A percentile compares a stretch with the other conserved stretches of the same genome.
Conservation (phyloP, 331 rosid species). For the Quercus phellos region DNA sequence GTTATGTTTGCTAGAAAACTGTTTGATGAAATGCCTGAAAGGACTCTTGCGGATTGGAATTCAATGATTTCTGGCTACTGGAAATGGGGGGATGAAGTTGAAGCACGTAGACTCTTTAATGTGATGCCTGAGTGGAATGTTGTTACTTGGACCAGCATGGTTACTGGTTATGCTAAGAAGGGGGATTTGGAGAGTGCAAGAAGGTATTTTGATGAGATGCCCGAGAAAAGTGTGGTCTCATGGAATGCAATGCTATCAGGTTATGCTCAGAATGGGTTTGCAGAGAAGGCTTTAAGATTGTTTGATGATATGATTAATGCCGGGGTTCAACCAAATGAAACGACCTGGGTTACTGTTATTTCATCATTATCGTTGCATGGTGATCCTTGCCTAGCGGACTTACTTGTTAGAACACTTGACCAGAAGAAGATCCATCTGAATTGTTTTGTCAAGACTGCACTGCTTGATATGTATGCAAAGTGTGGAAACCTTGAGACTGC, state of each 20-base stretch:
- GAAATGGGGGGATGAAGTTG: slow-evolving; percentile 51
- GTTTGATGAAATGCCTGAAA: slow-evolving; percentile 57
- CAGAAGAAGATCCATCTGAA: slow-evolving; percentile 32
- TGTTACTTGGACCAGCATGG: slow-evolving; percentile 66
- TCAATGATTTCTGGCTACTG: slow-evolving; percentile 54
- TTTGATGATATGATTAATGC: slow-evolving; percentile 47
- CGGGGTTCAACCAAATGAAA: slow-evolving; percentile 42
- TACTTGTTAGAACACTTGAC: slow-evolving; percentile 31
- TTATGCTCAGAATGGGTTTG: slow-evolving; percentile 48
- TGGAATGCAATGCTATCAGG: slow-evolving; percentile 76
- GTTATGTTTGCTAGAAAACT: slow-evolving; percentile 38
- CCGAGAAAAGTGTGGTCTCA: slow-evolving; percentile 50
- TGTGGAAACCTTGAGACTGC: slow-evolving; percentile 52
- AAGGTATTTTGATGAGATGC: slow-evolving; percentile 47
- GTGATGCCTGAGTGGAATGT: slow-evolving; percentile 36
- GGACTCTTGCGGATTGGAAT: slow-evolving; percentile 61
- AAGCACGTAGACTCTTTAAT: slow-evolving; percentile 44
- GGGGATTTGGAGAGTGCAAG: slow-evolving; percentile 41
- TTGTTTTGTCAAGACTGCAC: slow-evolving; percentile 48
- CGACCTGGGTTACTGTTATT: slow-evolving; percentile 54
- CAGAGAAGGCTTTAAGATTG: slow-evolving; percentile 42
- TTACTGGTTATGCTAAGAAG: slow-evolving; percentile 50
- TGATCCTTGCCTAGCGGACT: slow-evolving; percentile 38
- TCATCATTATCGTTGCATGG: slow-evolving; percentile 48
- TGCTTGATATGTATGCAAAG: slow-evolving; percentile 65